phyloP scores from a whole-genome alignment of 805 yeast genomes.

The Metschnikowia kofuensis region DNA sequence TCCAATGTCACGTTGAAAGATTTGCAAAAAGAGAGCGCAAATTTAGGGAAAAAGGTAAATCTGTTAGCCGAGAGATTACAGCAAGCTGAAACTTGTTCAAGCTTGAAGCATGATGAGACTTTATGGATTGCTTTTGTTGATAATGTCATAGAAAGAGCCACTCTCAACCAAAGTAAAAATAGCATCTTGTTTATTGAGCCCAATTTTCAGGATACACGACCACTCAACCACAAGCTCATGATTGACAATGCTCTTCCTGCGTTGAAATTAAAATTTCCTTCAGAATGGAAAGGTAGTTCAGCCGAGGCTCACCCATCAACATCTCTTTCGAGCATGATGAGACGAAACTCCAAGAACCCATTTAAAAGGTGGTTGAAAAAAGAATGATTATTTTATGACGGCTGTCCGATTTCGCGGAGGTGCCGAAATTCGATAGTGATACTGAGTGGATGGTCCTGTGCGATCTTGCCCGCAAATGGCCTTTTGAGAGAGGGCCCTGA shows the following conservation, averaged over 20 bases:
- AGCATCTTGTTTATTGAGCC: slow-evolving; percentile 30
- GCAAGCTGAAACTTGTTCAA: slow-evolving; percentile 31
- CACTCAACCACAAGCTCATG: slow-evolving; percentile 26
- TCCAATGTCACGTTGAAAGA: slow-evolving; percentile 43
- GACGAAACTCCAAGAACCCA: slow-evolving; percentile 31
- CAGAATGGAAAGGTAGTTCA: slow-evolving; percentile 12
- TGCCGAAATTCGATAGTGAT: too few relatives aligned
- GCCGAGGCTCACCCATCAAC: slow-evolving; percentile 23
- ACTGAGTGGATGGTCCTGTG: too few relatives aligned
- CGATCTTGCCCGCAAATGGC: too few relatives aligned
- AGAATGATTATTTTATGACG: not conserved
- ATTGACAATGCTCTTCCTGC: slow-evolving; percentile 31
- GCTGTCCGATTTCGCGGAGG: too few relatives aligned
- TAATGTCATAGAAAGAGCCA: slow-evolving; percentile 28
- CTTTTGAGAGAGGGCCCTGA: too few relatives aligned
- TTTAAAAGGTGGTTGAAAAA: slow-evolving; percentile 39
- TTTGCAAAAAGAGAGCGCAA: slow-evolving; percentile 38
- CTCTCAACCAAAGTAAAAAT: slow-evolving; percentile 31
- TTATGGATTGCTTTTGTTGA: slow-evolving; percentile 37
- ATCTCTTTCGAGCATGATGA: slow-evolving; percentile 24
- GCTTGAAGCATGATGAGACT: slow-evolving; percentile 19
- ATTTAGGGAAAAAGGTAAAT: slow-evolving; percentile 28
- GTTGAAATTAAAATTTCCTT: slow-evolving; percentile 32
- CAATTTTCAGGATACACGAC: slow-evolving; percentile 18
- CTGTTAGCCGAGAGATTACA: slow-evolving; percentile 30